Conservation (phyloP, 2,329 filamentous ascomycete species). For the Diaporthe longicolla region DNA sequence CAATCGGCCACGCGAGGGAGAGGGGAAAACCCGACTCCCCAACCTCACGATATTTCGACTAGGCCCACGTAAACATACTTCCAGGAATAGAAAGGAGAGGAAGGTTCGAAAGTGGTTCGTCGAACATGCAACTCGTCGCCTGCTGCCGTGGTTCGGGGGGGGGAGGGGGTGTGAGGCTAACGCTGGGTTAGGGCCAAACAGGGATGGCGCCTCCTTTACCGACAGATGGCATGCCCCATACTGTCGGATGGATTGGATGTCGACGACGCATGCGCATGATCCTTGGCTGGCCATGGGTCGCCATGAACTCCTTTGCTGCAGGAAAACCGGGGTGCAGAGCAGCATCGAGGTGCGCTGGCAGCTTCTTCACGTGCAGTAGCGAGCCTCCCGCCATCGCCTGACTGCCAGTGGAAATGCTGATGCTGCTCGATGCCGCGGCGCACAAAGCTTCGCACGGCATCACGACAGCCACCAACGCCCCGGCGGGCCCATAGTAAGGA, state of each 20-base stretch:
- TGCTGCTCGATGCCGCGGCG: slow-evolving; percentile 27
- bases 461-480: slow-evolving; percentile 15
- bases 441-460: slow-evolving; percentile 24
- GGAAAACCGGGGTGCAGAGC: slow-evolving; percentile 27
- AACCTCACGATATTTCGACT: slow-evolving; percentile 38
- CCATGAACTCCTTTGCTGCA: slow-evolving; percentile 16
- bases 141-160: slow-evolving; percentile 15
- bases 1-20: slow-evolving; percentile 16
- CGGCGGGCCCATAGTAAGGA: slow-evolving; percentile 4
- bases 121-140: slow-evolving; percentile 32
- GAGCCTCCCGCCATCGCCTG: slow-evolving; percentile 19
- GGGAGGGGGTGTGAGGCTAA: slow-evolving; percentile 26
- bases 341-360: slow-evolving; percentile 31
- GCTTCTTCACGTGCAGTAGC: slow-evolving; percentile 3
- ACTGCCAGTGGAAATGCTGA: slow-evolving; percentile 37
- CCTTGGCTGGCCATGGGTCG: slow-evolving; percentile 17
- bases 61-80: slow-evolving; percentile 37
- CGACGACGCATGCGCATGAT: slow-evolving; percentile 24
- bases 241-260: slow-evolving; percentile 30
- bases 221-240: slow-evolving; percentile 34
- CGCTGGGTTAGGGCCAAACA: slow-evolving; percentile 35
- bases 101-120: slow-evolving; percentile 30
- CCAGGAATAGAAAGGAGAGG: slow-evolving; percentile 21
- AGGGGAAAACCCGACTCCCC: slow-evolving; percentile 18
- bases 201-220: slow-evolving; percentile 29